Conservation (phyloP, 768 basidiomycete genomes). For the Mycena chlorophos region DNA sequence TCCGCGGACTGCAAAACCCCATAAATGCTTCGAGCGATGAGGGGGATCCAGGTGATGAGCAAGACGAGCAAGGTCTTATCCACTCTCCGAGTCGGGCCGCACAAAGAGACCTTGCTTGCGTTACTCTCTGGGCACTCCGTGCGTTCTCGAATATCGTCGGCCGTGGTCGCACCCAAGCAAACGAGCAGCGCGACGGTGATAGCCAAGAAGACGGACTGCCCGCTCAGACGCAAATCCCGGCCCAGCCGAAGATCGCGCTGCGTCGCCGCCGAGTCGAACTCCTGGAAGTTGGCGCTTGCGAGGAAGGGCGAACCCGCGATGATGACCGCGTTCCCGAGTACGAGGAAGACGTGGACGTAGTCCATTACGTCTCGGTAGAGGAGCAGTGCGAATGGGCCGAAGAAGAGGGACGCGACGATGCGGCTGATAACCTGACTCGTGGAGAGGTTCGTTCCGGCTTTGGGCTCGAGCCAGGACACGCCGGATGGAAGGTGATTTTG, state of each 20-base stretch:
- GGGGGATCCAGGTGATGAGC: conserved; percentile 15
- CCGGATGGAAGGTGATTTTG: conserved; percentile 10
- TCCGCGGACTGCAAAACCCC: conserved; percentile 11
- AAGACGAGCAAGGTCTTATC: conserved; percentile 15
- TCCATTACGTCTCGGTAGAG: neutral
- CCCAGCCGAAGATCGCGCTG: neutral
- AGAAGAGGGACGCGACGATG: neutral
- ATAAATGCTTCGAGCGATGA: conserved; percentile 12
- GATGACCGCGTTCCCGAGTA: neutral
- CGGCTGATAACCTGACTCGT: neutral
- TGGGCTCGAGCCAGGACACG: neutral
- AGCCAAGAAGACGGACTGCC: neutral
- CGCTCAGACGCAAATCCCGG: neutral
- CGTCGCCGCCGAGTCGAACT: neutral
- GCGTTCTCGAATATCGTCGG: neutral
- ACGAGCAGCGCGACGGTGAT: neutral
- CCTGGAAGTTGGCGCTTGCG: neutral
- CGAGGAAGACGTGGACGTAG: neutral
- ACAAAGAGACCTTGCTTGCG: neutral
- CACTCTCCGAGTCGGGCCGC: too few species aligned
- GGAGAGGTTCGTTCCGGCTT: neutral
- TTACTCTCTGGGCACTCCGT: neutral
- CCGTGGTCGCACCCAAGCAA: too few species aligned
- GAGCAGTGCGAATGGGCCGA: neutral
- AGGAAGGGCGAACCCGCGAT: neutral